Base-by-base conservation (phyloP, 2,329 filamentous ascomycete genomes). In the Alternaria rosae region DNA sequence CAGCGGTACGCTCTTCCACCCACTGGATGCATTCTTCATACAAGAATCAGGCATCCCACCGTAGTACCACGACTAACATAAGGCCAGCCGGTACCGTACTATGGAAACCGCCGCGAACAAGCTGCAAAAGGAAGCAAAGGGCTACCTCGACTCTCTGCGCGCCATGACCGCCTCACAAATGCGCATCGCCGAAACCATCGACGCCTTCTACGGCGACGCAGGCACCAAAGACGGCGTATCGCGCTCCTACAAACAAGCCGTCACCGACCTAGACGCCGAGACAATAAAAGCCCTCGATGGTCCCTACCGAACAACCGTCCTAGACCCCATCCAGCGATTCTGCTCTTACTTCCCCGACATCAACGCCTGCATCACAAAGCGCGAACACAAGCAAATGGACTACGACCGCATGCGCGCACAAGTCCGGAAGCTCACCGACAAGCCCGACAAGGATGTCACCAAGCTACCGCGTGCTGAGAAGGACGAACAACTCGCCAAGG, bases 111-210 rank as follows among this genome's bases (percentile, higher is more conserved):
- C 96, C 15, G 93, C 94, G 28, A 89, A 92, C 74, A 90, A 94
- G 71, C 84, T 99, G 75, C 95, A 98, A 78, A 98, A 97, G 80
- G 95, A 99, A 83, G 94, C 96, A 52, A 98, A 97, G 82, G 96
- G 96, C 57, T 99, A 99, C 79, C 85, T 99, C 56, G 96, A 99
- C 82, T 97, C 93, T 17, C 85, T 99, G 73, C 89, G 95, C 89
- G 94, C 95, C 70, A 99, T 99, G 95, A 99, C 95, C 15, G 94
- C 95, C 54, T 97, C 94, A 56, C 95, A 99, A 82, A 98, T 99
- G 94, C 91, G 94, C 77, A 98, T 99, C 80, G 95, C 95, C 68
- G 95, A 99, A 81, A 99, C 95, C 20, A 99, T 99, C 81, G 95
- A 99, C 82, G 95, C 95, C 42, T 99, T 99, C 81, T 99, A 99